A percentile compares a stretch with the other conserved stretches of the same genome.
These are phyloP conservation scores for Phoma herbarum DNA, from an alignment of 2,329 filamentous ascomycete genomes.

Conservation along the genomic window DNA sequence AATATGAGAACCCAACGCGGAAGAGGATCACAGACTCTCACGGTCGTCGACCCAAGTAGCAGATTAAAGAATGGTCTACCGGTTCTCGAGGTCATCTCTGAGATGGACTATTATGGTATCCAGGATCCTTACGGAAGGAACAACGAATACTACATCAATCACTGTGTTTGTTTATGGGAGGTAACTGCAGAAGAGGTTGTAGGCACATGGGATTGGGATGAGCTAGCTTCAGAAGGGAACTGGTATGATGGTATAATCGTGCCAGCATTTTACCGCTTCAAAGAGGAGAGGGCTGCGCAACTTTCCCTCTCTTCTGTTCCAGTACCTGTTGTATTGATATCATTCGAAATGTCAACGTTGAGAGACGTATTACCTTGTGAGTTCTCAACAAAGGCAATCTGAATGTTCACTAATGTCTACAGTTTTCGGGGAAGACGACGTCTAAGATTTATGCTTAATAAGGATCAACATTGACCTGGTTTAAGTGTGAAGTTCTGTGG, in stretches of 20 bases:
- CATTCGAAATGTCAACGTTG: not conserved
- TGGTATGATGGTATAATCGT: slow-evolving; percentile 27
- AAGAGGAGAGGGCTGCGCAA: not conserved
- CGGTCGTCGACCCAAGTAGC: slow-evolving; percentile 23
- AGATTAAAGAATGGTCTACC: slow-evolving; percentile 24
- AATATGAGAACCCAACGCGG: not conserved
- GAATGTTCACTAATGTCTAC: not conserved
- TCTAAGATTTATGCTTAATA: too few relatives aligned
- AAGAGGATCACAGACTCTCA: slow-evolving; percentile 16
- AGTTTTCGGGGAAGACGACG: too few relatives aligned
- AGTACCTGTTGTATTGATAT: not conserved
- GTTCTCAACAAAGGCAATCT: too few relatives aligned
- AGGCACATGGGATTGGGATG: slow-evolving; percentile 22
- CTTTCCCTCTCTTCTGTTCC: not conserved
- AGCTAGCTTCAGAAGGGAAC: slow-evolving; percentile 10
- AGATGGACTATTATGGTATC: slow-evolving; percentile 25
- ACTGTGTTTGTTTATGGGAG: slow-evolving; percentile 32
- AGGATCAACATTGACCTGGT: too few relatives aligned
- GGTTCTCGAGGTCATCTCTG: slow-evolving; percentile 20
- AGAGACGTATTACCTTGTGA: not conserved
- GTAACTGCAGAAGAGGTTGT: slow-evolving; percentile 28
- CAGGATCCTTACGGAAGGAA: slow-evolving; percentile 15
- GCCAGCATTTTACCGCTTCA: slow-evolving; percentile 13
- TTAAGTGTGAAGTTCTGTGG: too few relatives aligned
- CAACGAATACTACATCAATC: slow-evolving; percentile 21